Percentiles rank a stretch among this genome's conserved stretches.
These are phyloP conservation scores for Monosporozyma yasuniensis DNA, from an alignment of 805 yeast genomes.

Conservation along the genomic window DNA sequence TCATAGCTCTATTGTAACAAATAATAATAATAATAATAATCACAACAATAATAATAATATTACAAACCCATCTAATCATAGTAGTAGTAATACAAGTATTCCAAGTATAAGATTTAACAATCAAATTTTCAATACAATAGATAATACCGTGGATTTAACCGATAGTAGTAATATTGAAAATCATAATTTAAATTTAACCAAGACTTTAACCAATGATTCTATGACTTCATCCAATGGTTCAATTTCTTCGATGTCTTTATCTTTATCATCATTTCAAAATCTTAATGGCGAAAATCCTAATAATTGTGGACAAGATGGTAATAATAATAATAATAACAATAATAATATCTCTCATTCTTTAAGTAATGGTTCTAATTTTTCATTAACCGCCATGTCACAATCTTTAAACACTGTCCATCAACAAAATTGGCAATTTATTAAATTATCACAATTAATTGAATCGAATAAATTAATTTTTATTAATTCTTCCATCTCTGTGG, in stretches of 20 bases:
- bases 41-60: background rate
- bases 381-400: conserved; percentile 10
- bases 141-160: background rate
- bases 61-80: background rate
- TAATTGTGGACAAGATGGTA: background rate
- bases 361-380: background rate
- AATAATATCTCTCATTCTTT: background rate
- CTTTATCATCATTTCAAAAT: background rate
- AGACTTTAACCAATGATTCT: conserved; percentile 7
- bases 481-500: conserved; percentile 62
- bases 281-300: background rate
- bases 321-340: background rate
- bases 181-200: background rate
- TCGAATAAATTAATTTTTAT: conserved; percentile 66
- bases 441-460: conserved; percentile 65
- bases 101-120: conserved; percentile 1
- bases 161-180: background rate
- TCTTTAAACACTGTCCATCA: conserved; percentile 27
- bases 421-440: conserved; percentile 61
- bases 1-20: background rate
- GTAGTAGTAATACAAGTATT: background rate
- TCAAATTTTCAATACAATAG: conserved; percentile 1
- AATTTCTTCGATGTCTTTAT: conserved; percentile 6
- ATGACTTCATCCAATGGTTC: conserved; percentile 7
- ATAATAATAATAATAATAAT: background rate